These are phyloP conservation scores for Orbilia blumenaviensis DNA, from an alignment of 2,329 filamentous ascomycete species.

Conservation along the genomic window DNA sequence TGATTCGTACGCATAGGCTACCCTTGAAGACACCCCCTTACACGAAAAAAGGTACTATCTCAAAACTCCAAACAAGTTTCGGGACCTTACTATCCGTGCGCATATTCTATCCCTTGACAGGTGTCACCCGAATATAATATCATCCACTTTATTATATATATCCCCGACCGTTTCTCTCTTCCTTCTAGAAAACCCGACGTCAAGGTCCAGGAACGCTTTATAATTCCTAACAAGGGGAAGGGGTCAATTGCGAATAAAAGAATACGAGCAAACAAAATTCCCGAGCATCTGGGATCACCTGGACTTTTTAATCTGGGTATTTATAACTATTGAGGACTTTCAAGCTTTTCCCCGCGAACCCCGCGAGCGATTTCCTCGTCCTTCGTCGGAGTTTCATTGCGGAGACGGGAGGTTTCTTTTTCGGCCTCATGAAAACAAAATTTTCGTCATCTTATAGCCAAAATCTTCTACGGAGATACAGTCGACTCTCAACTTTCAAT, in stretches of 20 bases:
- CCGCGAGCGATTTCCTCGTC: conserved; percentile 49
- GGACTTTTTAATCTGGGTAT: conserved; percentile 53
- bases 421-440: conserved; percentile 26
- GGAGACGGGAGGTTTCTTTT: conserved; percentile 38
- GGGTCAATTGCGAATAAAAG: conserved; percentile 31
- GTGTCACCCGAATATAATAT: conserved; percentile 43
- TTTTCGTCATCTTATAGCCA: conserved; percentile 49
- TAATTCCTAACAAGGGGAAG: conserved; percentile 13
- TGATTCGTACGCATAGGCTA: conserved; percentile 24
- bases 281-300: conserved; percentile 47
- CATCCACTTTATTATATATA: conserved; percentile 20
- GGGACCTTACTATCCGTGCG: conserved; percentile 34
- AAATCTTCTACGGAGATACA: conserved; percentile 29
- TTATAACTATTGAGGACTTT: conserved; percentile 41
- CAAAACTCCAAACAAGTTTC: conserved; percentile 40
- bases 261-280: conserved; percentile 52
- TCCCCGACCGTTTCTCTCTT: neutral
- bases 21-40: conserved; percentile 21
- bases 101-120: conserved; percentile 36
- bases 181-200: conserved; percentile 48
- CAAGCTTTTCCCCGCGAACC: conserved; percentile 37
- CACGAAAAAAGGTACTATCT: conserved; percentile 30
- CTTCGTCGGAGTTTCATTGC: conserved; percentile 50
- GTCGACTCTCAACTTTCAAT: conserved; percentile 18
- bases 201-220: conserved; percentile 34